These are phyloP conservation scores for Aspergillus pseudonomiae DNA, from an alignment of 2,329 filamentous ascomycete species.

Conservation along the genomic window DNA sequence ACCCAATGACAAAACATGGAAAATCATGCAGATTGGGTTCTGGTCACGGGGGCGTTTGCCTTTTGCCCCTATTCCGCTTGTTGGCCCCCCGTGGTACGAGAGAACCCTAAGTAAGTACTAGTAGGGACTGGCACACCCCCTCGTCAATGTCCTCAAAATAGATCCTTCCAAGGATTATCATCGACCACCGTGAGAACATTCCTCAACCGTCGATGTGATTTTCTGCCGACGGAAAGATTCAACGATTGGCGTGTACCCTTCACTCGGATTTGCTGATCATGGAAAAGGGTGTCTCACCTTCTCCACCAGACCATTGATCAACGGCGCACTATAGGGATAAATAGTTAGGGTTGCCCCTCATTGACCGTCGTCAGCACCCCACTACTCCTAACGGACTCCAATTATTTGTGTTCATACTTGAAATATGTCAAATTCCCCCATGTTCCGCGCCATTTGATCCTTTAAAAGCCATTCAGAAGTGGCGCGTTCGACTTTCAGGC, in stretches of 20 bases:
- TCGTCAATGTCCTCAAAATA: not conserved
- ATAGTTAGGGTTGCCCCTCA: constrained; percentile 1
- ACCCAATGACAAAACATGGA: not conserved
- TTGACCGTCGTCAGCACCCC: constrained; percentile 2
- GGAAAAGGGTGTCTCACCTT: not conserved
- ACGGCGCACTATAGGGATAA: constrained; percentile 2
- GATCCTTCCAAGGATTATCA: too few species aligned
- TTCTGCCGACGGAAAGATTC: not conserved
- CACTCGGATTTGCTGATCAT: constrained; percentile 1
- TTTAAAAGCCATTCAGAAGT: not conserved
- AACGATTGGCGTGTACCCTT: not conserved
- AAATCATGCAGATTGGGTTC: not conserved
- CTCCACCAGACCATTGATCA: constrained; percentile 3
- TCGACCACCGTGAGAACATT: not conserved
- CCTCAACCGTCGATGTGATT: not conserved
- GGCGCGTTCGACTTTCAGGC: not conserved
- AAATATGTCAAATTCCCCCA: not conserved
- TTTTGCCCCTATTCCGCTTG: not conserved
- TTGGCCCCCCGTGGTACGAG: not conserved
- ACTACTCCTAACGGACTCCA: not conserved
- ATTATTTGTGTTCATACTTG: not conserved
- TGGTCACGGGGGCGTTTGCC: not conserved
- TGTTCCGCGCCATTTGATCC: not conserved
- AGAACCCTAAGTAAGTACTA: not conserved
- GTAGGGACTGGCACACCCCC: not conserved